These are phyloP conservation scores for Colletotrichum shisoi DNA, from an alignment of 2,329 filamentous ascomycete genomes.

Conservation along the genomic window DNA sequence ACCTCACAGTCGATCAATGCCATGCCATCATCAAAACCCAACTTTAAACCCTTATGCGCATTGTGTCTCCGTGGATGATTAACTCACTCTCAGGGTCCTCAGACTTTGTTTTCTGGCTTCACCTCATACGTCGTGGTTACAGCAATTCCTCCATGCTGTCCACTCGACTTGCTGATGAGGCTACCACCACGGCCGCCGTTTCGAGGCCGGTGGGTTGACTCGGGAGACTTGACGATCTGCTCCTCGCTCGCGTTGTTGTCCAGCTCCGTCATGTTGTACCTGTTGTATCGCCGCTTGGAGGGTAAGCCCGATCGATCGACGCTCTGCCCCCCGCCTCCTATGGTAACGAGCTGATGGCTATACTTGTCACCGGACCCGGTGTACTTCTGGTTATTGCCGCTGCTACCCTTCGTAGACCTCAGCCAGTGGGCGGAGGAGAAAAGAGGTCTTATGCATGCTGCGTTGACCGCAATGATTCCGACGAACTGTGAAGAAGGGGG, in stretches of 20 bases:
- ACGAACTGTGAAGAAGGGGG: constrained; percentile 48
- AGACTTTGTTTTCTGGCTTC: constrained; percentile 6
- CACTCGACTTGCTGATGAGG: constrained; percentile 13
- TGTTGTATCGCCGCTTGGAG: constrained; percentile 26
- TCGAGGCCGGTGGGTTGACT: not conserved
- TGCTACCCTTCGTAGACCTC: constrained; percentile 47
- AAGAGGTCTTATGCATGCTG: constrained; percentile 53
- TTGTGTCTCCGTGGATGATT: not conserved
- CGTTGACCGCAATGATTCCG: constrained; percentile 54
- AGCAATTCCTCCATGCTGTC: constrained; percentile 25
- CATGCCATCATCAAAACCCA: not conserved
- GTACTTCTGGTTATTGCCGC: constrained; percentile 41
- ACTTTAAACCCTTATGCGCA: not conserved
- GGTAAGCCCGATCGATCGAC: constrained; percentile 22
- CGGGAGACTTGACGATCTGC: constrained; percentile 44
- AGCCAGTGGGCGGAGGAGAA: constrained; percentile 49
- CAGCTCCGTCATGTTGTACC: constrained; percentile 40
- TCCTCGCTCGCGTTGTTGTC: constrained; percentile 48
- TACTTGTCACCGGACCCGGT: constrained; percentile 43
- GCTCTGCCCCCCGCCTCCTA: constrained; percentile 42
- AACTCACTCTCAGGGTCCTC: not conserved
- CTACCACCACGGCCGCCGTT: not conserved
- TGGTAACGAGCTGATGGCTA: constrained; percentile 43
- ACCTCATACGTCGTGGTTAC: constrained; percentile 31
- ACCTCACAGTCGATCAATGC: too few relatives aligned